Base-by-base conservation (phyloP, 2,329 filamentous ascomycete genomes). In the Lecanosticta acicola region DNA sequence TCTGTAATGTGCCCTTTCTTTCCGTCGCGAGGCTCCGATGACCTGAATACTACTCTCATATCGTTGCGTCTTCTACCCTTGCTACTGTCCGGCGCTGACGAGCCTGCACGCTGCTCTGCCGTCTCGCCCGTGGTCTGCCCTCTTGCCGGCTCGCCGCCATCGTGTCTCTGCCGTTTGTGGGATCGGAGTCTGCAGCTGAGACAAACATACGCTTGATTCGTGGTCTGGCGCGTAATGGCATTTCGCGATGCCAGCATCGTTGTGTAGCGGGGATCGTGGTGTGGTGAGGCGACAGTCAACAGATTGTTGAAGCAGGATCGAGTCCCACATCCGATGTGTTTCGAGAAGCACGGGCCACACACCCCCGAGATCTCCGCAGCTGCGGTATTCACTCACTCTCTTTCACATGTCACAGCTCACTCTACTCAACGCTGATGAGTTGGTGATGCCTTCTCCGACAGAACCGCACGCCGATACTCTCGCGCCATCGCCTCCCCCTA, bases 141-240 rank as follows among this genome's bases (percentile, higher is more conserved):
- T 29, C 24, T 29, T 29, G 35, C 5, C 35, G 16, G 4, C 4
- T 37, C 35, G 35, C 4, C 11, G 35, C 16, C 16, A 17, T 37
- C 14, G 16, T 37, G 35, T 3, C 10, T 3, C 11, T 19, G 8
- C 5, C 35, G 35, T 19, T 37, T 16, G 17, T 51, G 49, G 19
- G 50, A 17, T 26, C 46, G 42, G 9, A 51, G 17, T 13, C 56
- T 47, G 46, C 58, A 60, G 45, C 55, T 46, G 29, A 58, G 45
- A 37, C 58, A 60, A 11, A 60, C 49, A 32, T 58, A 55, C 32
- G 53, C 45, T 10, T 32, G 42, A 21, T 47, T 47, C 10, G 45
- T 46, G 18, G 48, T 47, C 18, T 48, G 43, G 35, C 43, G 34
- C 8, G 37, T 16, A 17, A 45, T 40, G 39, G 43, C 46, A 33